These are phyloP conservation scores for Aspergillus clavatus DNA, from an alignment of 2,329 filamentous ascomycete genomes.

Conservation along the genomic window DNA sequence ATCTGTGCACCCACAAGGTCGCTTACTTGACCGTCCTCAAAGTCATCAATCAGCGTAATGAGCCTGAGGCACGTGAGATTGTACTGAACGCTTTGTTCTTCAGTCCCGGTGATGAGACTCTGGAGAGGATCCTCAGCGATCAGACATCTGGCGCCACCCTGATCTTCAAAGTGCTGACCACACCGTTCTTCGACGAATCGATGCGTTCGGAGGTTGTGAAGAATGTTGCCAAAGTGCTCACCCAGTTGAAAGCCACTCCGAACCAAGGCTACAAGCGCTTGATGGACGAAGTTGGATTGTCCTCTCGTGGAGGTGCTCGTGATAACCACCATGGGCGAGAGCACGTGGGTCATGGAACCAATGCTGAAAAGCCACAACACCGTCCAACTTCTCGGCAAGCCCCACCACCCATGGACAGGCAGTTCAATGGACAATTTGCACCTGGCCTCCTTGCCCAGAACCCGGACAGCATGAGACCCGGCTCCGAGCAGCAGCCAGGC, in stretches of 20 bases:
- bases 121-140: conserved; percentile 88
- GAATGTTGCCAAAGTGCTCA: conserved; percentile 82
- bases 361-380: conserved; percentile 39
- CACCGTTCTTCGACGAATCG: conserved; percentile 91
- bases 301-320: conserved; percentile 43
- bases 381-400: conserved; percentile 42
- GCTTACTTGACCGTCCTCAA: conserved; percentile 96
- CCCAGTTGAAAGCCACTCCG: conserved; percentile 87
- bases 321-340: conserved; percentile 40
- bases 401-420: conserved; percentile 38
- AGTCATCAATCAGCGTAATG: conserved; percentile 95
- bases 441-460: conserved; percentile 33
- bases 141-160: conserved; percentile 88
- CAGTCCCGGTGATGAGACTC: conserved; percentile 73
- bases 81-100: conserved; percentile 92
- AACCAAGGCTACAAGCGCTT: conserved; percentile 95
- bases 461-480: conserved; percentile 34
- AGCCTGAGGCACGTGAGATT: conserved; percentile 83
- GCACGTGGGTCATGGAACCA: conserved; percentile 30
- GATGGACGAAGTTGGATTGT: conserved; percentile 96
- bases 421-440: conserved; percentile 39
- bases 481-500: conserved; percentile 32
- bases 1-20: conserved; percentile 97
- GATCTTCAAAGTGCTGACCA: conserved; percentile 98
- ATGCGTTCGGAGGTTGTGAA: conserved; percentile 85